A percentile compares a stretch with the other conserved stretches of the same genome.
Conservation (phyloP, 2,329 filamentous ascomycete genomes). For the Rhynchosporium secalis region DNA sequence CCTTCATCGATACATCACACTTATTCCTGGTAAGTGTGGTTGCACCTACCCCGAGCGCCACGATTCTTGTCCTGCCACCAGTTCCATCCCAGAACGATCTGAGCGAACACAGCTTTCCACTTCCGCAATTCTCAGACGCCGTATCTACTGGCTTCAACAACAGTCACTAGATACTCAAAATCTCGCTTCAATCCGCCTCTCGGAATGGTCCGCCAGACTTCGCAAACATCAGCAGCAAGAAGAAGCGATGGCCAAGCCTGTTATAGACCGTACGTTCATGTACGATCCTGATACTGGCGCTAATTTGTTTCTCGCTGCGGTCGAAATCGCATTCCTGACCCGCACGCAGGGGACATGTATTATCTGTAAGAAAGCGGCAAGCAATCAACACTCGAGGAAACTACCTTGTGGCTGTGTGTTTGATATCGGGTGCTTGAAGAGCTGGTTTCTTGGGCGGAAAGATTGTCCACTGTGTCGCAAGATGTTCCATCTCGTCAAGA, state of each 20-base stretch:
- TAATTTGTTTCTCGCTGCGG: neutral
- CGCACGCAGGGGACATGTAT: neutral
- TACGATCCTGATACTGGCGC: slow-evolving; percentile 9
- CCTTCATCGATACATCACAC: slow-evolving; percentile 1
- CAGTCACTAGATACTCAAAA: neutral
- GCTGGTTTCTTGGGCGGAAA: neutral
- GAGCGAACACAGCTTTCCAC: neutral
- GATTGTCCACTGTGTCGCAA: slow-evolving; percentile 8
- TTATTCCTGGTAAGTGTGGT: neutral
- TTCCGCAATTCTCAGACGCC: neutral
- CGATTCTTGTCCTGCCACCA: neutral
- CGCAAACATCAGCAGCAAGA: slow-evolving; percentile 3
- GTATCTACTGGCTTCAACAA: slow-evolving; percentile 12
- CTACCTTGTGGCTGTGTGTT: slow-evolving; percentile 4
- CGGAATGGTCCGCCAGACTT: neutral
- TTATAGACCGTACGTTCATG: neutral
- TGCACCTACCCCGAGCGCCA: neutral
- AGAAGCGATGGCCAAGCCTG: neutral
- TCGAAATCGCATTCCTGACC: neutral
- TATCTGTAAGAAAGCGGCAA: neutral
- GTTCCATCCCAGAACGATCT: neutral
- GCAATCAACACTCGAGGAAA: neutral
- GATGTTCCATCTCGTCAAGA: slow-evolving; percentile 2
- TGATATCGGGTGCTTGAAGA: slow-evolving; percentile 5
- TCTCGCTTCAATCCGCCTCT: neutral